Base-by-base conservation (phyloP, 1,284 basidiomycete genomes). In the Waitea zeae region DNA sequence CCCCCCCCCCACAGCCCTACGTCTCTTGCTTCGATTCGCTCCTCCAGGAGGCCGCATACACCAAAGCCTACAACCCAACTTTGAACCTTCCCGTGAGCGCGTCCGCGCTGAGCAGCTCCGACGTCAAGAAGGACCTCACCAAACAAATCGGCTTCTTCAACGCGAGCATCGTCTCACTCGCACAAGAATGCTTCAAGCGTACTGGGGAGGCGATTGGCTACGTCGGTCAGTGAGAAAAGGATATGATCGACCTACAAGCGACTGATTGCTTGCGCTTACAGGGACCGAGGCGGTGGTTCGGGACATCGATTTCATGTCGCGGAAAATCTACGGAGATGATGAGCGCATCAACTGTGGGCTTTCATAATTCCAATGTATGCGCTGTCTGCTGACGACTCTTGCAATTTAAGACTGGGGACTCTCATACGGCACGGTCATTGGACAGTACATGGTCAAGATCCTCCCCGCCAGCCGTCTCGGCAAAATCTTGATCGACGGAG, bases 371-470 rank as follows among this genome's bases (percentile, higher is more conserved):
- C n/a, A n/a, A n/a, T n/a, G n/a, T n/a, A n/a, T n/a, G n/a, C n/a
- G n/a, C 35, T n/a, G 20, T n/a, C n/a, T 4, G n/a, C 9, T 31
- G 5, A 15, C 17, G 5, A 5, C 20, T 22, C 4, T 13, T 18
- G 33, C 26, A 17, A 4, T 14, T 4, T 22, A 12, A 34, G 33
- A 34, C 18, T 34, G 33, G 33, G 33, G 33, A 12, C 26, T 34
- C 20, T 34, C 33, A 11, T 34, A 34, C 18, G 33, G 33, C 11
- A 34, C 33, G 14, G 26, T 34, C 19, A 13, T 34, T 4, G 33
- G 33, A 6, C 33, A 34, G 20, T 34, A 34, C 13, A 18, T 34
- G 12, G 20, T 34, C 33, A 34, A 34, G 17, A 19, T 34, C 5
- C 33, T 34, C 22, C 33, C 33, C 26, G 19, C 33, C 13, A 12